Base-by-base conservation (phyloP, 768 basidiomycete genomes). In the Boletellus emodensis region DNA sequence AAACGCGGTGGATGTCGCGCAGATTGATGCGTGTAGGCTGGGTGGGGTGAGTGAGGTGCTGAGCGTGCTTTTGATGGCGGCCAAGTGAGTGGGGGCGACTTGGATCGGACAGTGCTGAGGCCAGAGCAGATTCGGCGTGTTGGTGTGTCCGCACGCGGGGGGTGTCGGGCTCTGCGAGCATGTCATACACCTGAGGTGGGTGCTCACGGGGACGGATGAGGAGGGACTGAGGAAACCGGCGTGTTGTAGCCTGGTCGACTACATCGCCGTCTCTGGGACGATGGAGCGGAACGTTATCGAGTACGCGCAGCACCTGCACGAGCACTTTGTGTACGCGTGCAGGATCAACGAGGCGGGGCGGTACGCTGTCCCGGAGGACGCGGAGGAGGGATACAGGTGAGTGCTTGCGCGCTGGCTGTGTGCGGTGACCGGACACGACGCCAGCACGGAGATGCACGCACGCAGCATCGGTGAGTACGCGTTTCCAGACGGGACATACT, bases 141-240 rank as follows among this genome's bases (percentile, higher is more conserved):
- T 87, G 4, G 90, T 94, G 13, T 93, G 90, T 62, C 94, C 92
- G 4, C 94, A 95, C 63, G 90, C 92, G 0, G 94, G 92, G 24
- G 93, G 94, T 54, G 90, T 96, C 36, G 92, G 92, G 7, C 74
- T 95, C 30, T 94, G 94, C 64, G 91, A 95, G 74, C 89, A 93
- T 69, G 90, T 90, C 42, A 90, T 93, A 57, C 88, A 90, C 61
- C 69, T 89, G 43, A 85, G 83, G 85, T 82, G 55, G 17, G 71
- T 60, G 17, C 12, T 33, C 14, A 34, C 26, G 40, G n/a, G 32
- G 30, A 9, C 4, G 15, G 11, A 39, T 11, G 39, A 30, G 34
- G 28, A 8, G 33, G 12, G 48, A 13, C 46, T 50, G 17, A 51
- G 4, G 52, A 17, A 43, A 44, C 51, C 51, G 61, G 61, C 44